Conservation (phyloP, 768 basidiomycete genomes). For the Macrolepiota albuminosa region DNA sequence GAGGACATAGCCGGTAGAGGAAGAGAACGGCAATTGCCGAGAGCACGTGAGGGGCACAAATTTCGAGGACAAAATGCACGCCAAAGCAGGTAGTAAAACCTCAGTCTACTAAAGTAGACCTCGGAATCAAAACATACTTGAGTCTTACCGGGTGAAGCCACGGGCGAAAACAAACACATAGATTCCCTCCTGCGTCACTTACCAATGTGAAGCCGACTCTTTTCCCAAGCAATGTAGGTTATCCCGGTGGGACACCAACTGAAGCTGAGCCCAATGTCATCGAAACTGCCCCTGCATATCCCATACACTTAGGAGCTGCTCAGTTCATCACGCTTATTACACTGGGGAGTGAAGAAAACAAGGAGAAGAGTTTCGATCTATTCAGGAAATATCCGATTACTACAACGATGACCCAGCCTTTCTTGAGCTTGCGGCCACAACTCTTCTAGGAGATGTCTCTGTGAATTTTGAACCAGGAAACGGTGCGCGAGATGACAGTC, state of each 20-base stretch:
- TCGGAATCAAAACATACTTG: too few relatives aligned
- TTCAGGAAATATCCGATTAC: slow-evolving; percentile 61
- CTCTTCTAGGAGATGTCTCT: slow-evolving; percentile 46
- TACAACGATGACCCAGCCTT: slow-evolving; percentile 53
- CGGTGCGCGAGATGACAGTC: slow-evolving; percentile 16
- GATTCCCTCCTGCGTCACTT: slow-evolving; percentile 70
- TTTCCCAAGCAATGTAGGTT: slow-evolving; percentile 76
- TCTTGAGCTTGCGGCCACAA: slow-evolving; percentile 36
- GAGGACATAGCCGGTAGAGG: too few relatives aligned
- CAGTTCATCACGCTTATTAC: slow-evolving; percentile 52
- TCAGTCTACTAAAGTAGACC: too few relatives aligned
- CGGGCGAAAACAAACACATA: too few relatives aligned
- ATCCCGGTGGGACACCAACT: slow-evolving; percentile 74
- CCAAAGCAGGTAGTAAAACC: too few relatives aligned
- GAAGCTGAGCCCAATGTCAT: slow-evolving; percentile 74
- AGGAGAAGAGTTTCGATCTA: slow-evolving; percentile 48
- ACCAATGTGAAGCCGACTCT: slow-evolving; percentile 68
- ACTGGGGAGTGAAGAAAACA: slow-evolving; percentile 17
- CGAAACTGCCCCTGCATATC: slow-evolving; percentile 73
- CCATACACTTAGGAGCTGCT: slow-evolving; percentile 66
- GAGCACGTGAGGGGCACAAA: too few relatives aligned
- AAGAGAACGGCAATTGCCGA: too few relatives aligned
- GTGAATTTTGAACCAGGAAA: background rate
- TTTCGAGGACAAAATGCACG: too few relatives aligned
- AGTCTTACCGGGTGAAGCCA: too few relatives aligned